Base-by-base conservation (phyloP, 257 asterid species). In the Solanum chiquidenum region DNA sequence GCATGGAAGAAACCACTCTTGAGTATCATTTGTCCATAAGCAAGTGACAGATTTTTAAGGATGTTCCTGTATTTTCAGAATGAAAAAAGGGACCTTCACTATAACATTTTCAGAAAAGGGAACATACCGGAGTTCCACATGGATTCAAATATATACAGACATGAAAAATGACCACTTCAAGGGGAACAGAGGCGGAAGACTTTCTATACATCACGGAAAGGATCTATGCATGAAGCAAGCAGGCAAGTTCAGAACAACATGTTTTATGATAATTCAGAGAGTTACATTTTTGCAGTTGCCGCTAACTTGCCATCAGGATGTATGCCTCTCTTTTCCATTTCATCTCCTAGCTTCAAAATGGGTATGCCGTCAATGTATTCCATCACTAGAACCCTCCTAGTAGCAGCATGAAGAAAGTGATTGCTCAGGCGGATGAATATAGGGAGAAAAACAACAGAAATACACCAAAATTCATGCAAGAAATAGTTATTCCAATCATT, bases 1-100 rank as follows among this genome's bases (percentile, higher is more conserved):
- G 99, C 99, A 88, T 97, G 99, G 91, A 97, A 97, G 95, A 92
- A 97, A 86, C 99, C 99, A 91, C 98, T 97, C 95, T 86, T 93
- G 90, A 96, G 91, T 90, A 97, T 96, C 99, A 97, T 97, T 91
- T 97, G 98, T 71, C 99, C 99, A 88, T 97, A 97, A 88, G 99
- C 96, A 90, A 94, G 98, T 9, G 99, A 90, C 95, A 97, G 88
- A 86, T 92, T 95, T 93, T 92, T 94, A 83, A 96, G 98, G 91
- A 97, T 97, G 90, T 93, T 97, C 96, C 99, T 97, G 94, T 90
- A 89, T 76, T 82, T 49, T 82, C 25, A 82, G 86, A 49, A 82
- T 82, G 69, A 49, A 31, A 82, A 52, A 82, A 52, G 44, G 29
- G 69, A 52, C 44, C 44, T 73, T 86, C 73, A 86, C 35, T 52